Percentiles rank a stretch among this genome's conserved stretches.
Conservation (phyloP, 495 filamentous ascomycete species). For the Hypoxylon crocopeplum region DNA sequence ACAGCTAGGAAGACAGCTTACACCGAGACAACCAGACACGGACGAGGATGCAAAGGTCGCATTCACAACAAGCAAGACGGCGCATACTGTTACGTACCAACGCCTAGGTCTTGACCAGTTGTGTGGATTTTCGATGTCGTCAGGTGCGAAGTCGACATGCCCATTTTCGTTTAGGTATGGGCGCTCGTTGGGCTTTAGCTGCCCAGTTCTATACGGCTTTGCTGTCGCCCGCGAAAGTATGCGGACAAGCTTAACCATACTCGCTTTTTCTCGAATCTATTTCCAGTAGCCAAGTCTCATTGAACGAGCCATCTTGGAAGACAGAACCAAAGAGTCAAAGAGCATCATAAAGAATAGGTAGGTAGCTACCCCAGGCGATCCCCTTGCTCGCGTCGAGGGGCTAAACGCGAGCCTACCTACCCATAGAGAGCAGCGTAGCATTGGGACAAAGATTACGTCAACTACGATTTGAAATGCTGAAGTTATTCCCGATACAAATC, state of each 20-base stretch:
- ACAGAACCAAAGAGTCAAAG: background rate
- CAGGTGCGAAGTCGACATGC: constrained; percentile 51
- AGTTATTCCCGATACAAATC: constrained; percentile 7
- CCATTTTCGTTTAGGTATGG: constrained; percentile 53
- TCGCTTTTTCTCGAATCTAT: background rate
- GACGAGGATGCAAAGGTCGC: constrained; percentile 61
- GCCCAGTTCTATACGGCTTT: constrained; percentile 46
- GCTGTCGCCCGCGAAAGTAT: constrained; percentile 45
- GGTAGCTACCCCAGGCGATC: too few relatives aligned
- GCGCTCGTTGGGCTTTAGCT: constrained; percentile 29
- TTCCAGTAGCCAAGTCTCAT: too few relatives aligned
- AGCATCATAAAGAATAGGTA: constrained; percentile 23
- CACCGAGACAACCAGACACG: constrained; percentile 54
- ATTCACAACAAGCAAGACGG: constrained; percentile 58
- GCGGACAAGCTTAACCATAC: constrained; percentile 35
- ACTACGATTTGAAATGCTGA: background rate
- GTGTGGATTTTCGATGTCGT: constrained; percentile 59
- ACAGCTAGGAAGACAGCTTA: constrained; percentile 20
- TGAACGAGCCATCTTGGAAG: too few relatives aligned
- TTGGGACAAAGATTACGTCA: constrained; percentile 17
- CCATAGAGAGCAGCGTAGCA: constrained; percentile 17
- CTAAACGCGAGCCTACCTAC: constrained; percentile 31
- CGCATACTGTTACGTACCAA: constrained; percentile 52
- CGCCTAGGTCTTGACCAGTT: constrained; percentile 56
- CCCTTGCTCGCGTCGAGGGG: constrained; percentile 17